These are phyloP conservation scores for Cryptomeria japonica DNA, from an alignment of 75 land plant species.

Conservation along the genomic window DNA sequence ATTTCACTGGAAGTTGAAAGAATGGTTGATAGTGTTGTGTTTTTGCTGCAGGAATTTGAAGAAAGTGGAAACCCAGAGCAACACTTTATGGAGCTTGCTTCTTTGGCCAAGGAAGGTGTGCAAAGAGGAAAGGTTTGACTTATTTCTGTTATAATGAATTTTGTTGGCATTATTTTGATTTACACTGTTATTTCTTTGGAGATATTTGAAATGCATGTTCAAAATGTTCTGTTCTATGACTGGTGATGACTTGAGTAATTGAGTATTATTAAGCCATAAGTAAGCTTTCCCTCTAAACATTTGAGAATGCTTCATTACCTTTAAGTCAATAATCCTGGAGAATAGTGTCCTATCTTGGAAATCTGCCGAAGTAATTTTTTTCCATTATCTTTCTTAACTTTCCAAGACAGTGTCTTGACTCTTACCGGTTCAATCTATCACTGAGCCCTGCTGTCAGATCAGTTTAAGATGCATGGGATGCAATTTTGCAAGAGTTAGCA, in stretches of 20 bases:
- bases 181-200: neutral
- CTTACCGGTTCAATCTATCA: neutral
- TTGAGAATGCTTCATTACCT: neutral
- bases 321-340: neutral
- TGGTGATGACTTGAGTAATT: neutral
- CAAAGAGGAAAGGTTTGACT: constrained; percentile 78
- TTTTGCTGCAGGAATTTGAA: constrained; percentile 79
- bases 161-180: neutral
- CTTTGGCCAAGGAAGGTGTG: constrained; percentile 79
- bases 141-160: neutral
- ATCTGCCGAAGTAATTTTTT: neutral
- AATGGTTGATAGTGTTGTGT: neutral
- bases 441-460: neutral
- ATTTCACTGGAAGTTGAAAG: neutral
- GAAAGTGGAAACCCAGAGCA: constrained; percentile 84
- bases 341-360: neutral
- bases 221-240: neutral
- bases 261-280: neutral
- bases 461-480: neutral
- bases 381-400: neutral
- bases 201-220: neutral
- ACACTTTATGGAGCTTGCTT: constrained; percentile 71
- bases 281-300: neutral
- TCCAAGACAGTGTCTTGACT: neutral
- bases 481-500: neutral